These are phyloP conservation scores for Madurella fahalii DNA, from an alignment of 2,329 filamentous ascomycete species.

Conservation along the genomic window DNA sequence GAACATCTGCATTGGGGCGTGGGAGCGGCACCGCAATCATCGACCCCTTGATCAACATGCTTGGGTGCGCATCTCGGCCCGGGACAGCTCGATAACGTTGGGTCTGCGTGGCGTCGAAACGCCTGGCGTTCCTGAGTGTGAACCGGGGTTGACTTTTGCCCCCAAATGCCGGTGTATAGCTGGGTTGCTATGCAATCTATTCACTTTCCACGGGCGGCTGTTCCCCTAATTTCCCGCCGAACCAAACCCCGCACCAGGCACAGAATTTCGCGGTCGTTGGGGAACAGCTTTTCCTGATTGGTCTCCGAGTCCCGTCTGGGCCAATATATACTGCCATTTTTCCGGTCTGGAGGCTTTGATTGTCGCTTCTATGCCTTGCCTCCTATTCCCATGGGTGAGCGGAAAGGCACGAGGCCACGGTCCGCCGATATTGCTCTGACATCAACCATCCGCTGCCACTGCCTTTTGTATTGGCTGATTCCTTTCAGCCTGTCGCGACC, in stretches of 20 bases:
- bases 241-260: constrained; percentile 4
- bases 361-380: too few species aligned
- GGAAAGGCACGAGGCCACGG: too few species aligned
- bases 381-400: too few species aligned
- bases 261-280: background rate
- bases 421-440: background rate
- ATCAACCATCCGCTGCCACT: too few species aligned
- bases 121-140: too few species aligned
- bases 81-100: too few species aligned
- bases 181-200: constrained; percentile 12
- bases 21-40: too few species aligned
- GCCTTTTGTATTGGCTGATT: too few species aligned
- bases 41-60: too few species aligned
- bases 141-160: background rate
- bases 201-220: background rate
- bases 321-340: constrained; percentile 13
- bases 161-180: constrained; percentile 10
- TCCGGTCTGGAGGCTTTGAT: background rate
- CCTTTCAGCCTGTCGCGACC: too few species aligned
- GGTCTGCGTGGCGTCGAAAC: background rate
- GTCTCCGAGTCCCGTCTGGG: background rate
- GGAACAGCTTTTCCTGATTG: background rate
- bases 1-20: too few species aligned
- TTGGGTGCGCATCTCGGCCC: too few species aligned
- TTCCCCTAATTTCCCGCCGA: background rate